phyloP scores from a whole-genome alignment of 176 grass and related monocot genomes.

The Otatea glauca region DNA sequence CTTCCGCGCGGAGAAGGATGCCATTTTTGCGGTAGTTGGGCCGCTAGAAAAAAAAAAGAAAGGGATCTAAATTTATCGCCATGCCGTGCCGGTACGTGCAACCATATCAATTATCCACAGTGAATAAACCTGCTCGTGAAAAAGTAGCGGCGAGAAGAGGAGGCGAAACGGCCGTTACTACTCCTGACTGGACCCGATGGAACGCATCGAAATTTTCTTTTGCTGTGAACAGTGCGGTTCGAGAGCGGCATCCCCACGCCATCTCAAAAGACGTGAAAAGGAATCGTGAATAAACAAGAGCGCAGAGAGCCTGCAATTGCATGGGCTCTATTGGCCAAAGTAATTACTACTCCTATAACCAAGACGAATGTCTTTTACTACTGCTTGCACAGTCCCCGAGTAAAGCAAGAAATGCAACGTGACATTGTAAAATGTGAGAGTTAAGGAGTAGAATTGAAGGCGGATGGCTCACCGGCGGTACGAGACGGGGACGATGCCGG shows the following conservation, averaged over 20 bases:
- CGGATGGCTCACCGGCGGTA: conserved; percentile 61
- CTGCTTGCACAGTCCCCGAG: background rate
- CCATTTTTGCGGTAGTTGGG: no score
- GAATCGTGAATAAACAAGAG: conserved; percentile 8
- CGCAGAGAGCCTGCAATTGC: no score
- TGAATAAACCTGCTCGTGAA: background rate
- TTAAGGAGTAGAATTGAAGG: background rate
- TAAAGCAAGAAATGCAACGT: no score
- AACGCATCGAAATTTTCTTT: background rate
- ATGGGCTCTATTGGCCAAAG: conserved; percentile 7
- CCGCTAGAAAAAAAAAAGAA: background rate
- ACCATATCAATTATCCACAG: background rate
- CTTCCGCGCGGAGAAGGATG: no score
- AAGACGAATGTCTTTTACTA: conserved; percentile 43
- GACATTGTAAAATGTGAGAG: background rate
- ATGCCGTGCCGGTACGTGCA: conserved; percentile 6
- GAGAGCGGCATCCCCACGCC: background rate
- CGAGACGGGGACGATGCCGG: conserved; percentile 87
- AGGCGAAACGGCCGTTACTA: background rate
- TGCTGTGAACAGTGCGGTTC: background rate
- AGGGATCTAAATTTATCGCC: background rate
- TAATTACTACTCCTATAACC: background rate
- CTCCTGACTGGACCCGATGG: background rate
- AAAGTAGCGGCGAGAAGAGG: background rate
- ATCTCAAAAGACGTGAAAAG: conserved; percentile 47